Base-by-base conservation (phyloP, 2,329 filamentous ascomycete species). In the Colletotrichum lupini region DNA sequence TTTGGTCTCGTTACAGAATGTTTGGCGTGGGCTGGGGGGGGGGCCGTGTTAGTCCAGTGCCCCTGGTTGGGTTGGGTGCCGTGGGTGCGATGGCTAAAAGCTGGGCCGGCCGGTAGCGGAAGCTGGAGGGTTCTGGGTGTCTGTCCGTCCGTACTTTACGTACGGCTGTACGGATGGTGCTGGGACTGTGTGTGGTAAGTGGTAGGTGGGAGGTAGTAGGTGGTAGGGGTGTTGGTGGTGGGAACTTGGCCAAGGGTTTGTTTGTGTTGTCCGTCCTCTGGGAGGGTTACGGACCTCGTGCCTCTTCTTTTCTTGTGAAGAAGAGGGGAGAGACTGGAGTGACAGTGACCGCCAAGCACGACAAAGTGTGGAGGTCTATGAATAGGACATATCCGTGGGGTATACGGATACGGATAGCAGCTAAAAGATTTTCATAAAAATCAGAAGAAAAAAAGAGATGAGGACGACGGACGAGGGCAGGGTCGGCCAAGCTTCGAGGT, bases 1-100 rank as follows among this genome's bases (percentile, higher is more conserved):
- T 67, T 72, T 61, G 71, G 68, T 71, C 62, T 73, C 71, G 71
- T 72, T 72, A 67, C 67, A 73, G 67, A 73, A 73, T 72, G 68
- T 66, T 66, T 73, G 71, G 67, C 70, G 66, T 73, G 59, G 65
- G 66, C 70, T 69, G 7, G 42, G 42, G 16, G 42, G 68, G 59
- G 68, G 68, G 68, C 35, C 68, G 68, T 72, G 64, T 72, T 62
- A 72, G 69, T 63, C 57, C 69, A 72, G 69, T 68, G 57, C 69
- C 60, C 61, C 65, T 72, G 69, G 58, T 57, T 61, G 52, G 69
- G 58, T 57, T 49, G 59, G 65, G 53, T 53, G 42, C 28, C 60
- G 60, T 63, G 60, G 60, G 35, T 69, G 67, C 67, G 37, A 69
- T 53, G 42, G 57, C 53, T 35, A 59, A 72, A 68, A 62, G 35